Evolutionary conservation across 2,329 filamentous ascomycete species (phyloP).

Genomic region (Monosporascus cannonballus): DNA sequence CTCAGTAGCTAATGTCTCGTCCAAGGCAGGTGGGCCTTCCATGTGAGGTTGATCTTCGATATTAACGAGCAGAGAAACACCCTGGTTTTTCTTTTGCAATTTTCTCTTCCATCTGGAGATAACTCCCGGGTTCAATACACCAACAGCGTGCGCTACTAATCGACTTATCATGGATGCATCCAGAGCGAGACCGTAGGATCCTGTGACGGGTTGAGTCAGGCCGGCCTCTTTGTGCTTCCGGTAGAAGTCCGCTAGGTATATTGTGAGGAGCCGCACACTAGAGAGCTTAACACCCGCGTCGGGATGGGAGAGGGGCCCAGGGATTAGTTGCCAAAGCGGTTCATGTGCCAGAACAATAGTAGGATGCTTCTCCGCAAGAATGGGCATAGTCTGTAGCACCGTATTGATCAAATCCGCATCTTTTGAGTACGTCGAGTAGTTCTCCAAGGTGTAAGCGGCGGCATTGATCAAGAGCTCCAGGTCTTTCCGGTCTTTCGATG

Average conservation of each 20-base stretch:
- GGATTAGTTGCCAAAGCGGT: constrained; percentile 65
- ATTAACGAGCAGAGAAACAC: constrained; percentile 3
- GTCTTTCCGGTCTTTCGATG: constrained; percentile 59
- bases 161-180: constrained; percentile 57
- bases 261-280: constrained; percentile 65
- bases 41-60: background rate
- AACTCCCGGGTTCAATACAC: constrained; percentile 32
- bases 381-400: constrained; percentile 61
- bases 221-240: constrained; percentile 50
- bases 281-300: constrained; percentile 71
- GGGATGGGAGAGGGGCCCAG: constrained; percentile 63
- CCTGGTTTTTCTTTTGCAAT: constrained; percentile 13
- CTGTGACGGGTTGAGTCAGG: constrained; percentile 53
- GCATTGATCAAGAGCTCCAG: constrained; percentile 54
- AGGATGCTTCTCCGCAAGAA: constrained; percentile 62
- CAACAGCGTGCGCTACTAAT: constrained; percentile 35
- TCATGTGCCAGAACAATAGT: constrained; percentile 56
- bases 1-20: constrained; percentile 71
- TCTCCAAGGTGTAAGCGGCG: constrained; percentile 46
- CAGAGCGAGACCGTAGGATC: constrained; percentile 66
- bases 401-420: constrained; percentile 72
- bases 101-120: constrained; percentile 24
- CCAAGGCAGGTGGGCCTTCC: constrained; percentile 35
- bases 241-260: constrained; percentile 77
- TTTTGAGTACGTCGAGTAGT: constrained; percentile 44